Base-by-base conservation (phyloP, 2,329 filamentous ascomycete species). In the Aureobasidium sp. region DNA sequence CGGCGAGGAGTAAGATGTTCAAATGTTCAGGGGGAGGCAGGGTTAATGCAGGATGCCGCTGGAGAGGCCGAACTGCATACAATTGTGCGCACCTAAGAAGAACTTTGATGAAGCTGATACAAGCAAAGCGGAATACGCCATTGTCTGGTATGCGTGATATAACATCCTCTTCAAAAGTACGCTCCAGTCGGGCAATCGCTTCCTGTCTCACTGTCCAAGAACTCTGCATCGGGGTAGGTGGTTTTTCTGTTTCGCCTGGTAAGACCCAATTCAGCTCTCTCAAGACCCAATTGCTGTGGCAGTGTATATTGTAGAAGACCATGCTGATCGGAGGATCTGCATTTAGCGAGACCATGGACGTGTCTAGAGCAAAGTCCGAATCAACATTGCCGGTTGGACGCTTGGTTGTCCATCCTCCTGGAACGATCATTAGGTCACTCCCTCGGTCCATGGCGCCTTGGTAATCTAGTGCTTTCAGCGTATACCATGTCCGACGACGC, bases 371-470 rank as follows among this genome's bases (percentile, higher is more conserved):
- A 20, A 53, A 61, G 4, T 46, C 27, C 29, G 47, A 53, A 20
- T 61, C 59, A 41, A 52, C 23, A n/a, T 39, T 1, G n/a, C 13
- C 10, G 13, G 32, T 26, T 15, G 60, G 60, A 10, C 12, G 8
- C n/a, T 62, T 62, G 6, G 50, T 56, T 3, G 50, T 62, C 20
- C 34, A 62, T 7, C 60, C 42, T 34, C 39, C 17, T 3, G 12
- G 6, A 8, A 42, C n/a, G 5, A 62, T 47, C 15, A 29, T n/a
- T 9, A 47, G 32, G 41, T 62, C 60, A 32, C 47, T 53, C 6
- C 60, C 60, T 39, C 60, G 27, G n/a, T 62, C 60, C 41, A 62
- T 55, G 13, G 60, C 48, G 8, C 41, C 60, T 47, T 62, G 60
- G 12, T 55, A 62, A 10, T 62, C 60, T 20, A 62, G 60, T 29